These are phyloP conservation scores for Stagonosporopsis rhizophila DNA, from an alignment of 2,329 filamentous ascomycete genomes.

Conservation along the genomic window DNA sequence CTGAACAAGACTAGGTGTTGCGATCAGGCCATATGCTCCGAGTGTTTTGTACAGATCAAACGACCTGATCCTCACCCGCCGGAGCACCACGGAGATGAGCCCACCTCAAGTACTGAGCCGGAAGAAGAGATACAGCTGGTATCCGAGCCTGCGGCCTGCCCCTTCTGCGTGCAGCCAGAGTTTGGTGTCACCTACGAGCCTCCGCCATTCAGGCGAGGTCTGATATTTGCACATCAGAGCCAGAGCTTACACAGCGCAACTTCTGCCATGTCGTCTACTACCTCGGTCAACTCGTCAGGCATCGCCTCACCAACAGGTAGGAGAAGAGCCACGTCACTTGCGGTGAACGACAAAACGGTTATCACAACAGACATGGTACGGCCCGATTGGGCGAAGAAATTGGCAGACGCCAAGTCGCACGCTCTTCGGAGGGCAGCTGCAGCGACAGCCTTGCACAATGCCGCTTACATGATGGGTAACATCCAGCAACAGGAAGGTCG, in stretches of 20 bases:
- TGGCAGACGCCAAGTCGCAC: slow-evolving; percentile 83
- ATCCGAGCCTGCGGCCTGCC: slow-evolving; percentile 89
- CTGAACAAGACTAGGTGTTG: slow-evolving; percentile 95
- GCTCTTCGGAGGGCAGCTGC: slow-evolving; percentile 87
- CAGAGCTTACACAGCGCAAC: slow-evolving; percentile 60
- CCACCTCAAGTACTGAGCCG: slow-evolving; percentile 50
- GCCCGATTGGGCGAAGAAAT: slow-evolving; percentile 92
- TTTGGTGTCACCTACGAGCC: slow-evolving; percentile 96
- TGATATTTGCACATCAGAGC: slow-evolving; percentile 69
- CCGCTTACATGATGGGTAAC: slow-evolving; percentile 84
- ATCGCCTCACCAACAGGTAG: slow-evolving; percentile 52
- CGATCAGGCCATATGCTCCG: slow-evolving; percentile 94
- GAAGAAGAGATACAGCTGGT: slow-evolving; percentile 71
- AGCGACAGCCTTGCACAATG: slow-evolving; percentile 91
- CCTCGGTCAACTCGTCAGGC: slow-evolving; percentile 72
- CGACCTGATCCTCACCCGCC: slow-evolving; percentile 88
- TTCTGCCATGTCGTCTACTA: slow-evolving; percentile 85
- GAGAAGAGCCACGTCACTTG: slow-evolving; percentile 72
- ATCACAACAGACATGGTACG: slow-evolving; percentile 92
- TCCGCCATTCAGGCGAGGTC: slow-evolving; percentile 84
- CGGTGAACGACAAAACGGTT: slow-evolving; percentile 82
- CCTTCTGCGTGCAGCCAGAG: slow-evolving; percentile 93
- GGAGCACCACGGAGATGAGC: slow-evolving; percentile 67
- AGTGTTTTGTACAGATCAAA: slow-evolving; percentile 99
- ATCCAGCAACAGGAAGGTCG: slow-evolving; percentile 56